Conservation (phyloP, 139 green algal genomes). For the Mychonastes homosphaera region DNA sequence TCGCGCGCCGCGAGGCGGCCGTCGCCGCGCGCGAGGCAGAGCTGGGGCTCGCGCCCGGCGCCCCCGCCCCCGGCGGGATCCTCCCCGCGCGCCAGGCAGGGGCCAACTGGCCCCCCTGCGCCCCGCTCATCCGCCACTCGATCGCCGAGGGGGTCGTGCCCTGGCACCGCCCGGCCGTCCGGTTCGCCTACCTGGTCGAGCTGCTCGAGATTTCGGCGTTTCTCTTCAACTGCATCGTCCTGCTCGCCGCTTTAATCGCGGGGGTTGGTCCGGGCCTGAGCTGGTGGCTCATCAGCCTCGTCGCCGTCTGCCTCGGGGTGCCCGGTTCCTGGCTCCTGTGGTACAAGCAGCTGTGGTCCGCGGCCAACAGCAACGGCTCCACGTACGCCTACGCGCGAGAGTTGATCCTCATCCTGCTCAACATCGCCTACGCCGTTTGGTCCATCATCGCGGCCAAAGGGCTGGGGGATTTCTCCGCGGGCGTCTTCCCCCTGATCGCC, state of each 20-base stretch:
- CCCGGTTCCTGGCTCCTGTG: constrained; percentile 18
- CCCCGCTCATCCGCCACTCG: constrained; percentile 19
- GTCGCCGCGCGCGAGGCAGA: neutral
- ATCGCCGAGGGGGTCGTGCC: constrained; percentile 15
- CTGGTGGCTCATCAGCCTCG: constrained; percentile 15
- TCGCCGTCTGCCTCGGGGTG: constrained; percentile 9
- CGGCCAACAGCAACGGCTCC: constrained; percentile 11
- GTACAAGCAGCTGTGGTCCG: constrained; percentile 12
- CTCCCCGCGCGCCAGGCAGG: neutral
- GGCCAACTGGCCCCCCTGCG: constrained; percentile 21
- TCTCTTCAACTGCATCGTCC: constrained; percentile 21
- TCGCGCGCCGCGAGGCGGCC: neutral
- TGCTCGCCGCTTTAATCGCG: constrained; percentile 13
- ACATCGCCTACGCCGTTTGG: constrained; percentile 5
- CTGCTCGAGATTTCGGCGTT: constrained; percentile 17
- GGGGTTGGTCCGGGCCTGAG: constrained; percentile 2
- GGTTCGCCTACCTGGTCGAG: constrained; percentile 20
- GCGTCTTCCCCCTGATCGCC: constrained; percentile 17
- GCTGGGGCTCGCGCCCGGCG: neutral
- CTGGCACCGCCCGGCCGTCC: constrained; percentile 18
- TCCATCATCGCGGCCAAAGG: neutral
- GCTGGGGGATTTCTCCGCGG: neutral
- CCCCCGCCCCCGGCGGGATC: neutral
- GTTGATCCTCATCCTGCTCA: constrained; percentile 13
- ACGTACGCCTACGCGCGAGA: constrained; percentile 18